Conservation (phyloP, 306 rosid species). For the Dryas drummondii region DNA sequence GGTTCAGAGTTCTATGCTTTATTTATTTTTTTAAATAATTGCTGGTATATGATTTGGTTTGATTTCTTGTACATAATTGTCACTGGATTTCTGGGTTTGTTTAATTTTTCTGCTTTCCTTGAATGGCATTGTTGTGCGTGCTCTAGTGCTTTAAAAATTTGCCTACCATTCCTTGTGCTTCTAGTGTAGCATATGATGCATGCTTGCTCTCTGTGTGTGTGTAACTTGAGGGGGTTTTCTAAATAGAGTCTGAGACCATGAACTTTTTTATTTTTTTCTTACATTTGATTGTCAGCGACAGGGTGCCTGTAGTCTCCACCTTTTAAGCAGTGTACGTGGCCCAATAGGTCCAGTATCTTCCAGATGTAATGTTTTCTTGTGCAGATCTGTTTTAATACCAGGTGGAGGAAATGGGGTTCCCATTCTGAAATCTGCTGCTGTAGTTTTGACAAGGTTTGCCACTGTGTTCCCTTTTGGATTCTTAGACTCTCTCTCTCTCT, state of each 20-base stretch:
- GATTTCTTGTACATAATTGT: neutral
- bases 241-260: constrained; percentile 22
- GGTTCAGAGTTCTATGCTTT: constrained; percentile 9
- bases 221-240: constrained; percentile 12
- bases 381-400: constrained; percentile 68
- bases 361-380: constrained; percentile 62
- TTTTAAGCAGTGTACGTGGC: constrained; percentile 44
- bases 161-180: neutral
- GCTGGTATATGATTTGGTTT: neutral
- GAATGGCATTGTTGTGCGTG: neutral
- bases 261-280: constrained; percentile 20
- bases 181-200: neutral
- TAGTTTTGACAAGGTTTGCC: constrained; percentile 57
- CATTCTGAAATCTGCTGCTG: constrained; percentile 63
- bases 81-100: neutral
- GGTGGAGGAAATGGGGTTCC: constrained; percentile 69
- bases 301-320: constrained; percentile 59
- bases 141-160: constrained; percentile 1
- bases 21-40: neutral
- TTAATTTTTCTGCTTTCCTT: neutral
- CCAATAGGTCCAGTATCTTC: constrained; percentile 59
- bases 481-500: neutral
- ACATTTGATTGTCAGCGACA: constrained; percentile 52
- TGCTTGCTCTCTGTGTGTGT: constrained; percentile 8
- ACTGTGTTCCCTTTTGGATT: constrained; percentile 4